Base-by-base conservation (phyloP, 2,329 filamentous ascomycete genomes). In the Fonsecaea erecta region DNA sequence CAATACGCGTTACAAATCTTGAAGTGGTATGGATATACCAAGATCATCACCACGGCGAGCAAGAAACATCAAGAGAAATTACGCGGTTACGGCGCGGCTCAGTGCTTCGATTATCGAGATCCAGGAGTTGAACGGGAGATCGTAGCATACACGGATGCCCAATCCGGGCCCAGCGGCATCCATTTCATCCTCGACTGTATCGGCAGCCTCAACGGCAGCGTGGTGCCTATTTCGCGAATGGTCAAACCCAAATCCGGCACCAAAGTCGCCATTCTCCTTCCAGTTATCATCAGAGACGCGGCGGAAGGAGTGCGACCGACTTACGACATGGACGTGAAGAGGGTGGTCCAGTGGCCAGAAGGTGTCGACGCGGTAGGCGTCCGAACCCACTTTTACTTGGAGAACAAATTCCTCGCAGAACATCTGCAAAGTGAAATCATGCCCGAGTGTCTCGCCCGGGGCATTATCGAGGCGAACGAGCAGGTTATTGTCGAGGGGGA, bases 181-280 rank as follows among this genome's bases (percentile, higher is more conserved):
- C 80, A 80, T 1, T 80, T 80, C 52, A 77, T 86, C 16, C 71
- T 87, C 11, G 85, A 87, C 74, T 87, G 85, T 73, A 86, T 87
- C 62, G 83, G 83, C 1, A 83, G 80, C 2, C 73, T 81, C 37
- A 71, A 77, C 1, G 82, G 82, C 0, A 82, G 81, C 5, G 68
- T 87, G 5, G 70, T 71, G 34, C 84, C 82, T 1, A 75, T 89
- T 35, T 78, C 80, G 4, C 79, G 79, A 68, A 76, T 89, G 26
- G 85, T 52, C 2, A 43, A 6, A n/a, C 30, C 83, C 0, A 75
- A 79, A 64, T 11, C 51, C 4, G 84, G 84, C 0, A 75, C 79
- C 3, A 84, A 75, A 26, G 84, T 89, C 0, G 87, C 86, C 0
- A 75, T 88, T 16, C 80, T 89, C 75, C 74, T 90, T 5, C 87